Base-by-base conservation (phyloP, 1,139 yeast genomes). In the Blastobotrys aristatus region DNA sequence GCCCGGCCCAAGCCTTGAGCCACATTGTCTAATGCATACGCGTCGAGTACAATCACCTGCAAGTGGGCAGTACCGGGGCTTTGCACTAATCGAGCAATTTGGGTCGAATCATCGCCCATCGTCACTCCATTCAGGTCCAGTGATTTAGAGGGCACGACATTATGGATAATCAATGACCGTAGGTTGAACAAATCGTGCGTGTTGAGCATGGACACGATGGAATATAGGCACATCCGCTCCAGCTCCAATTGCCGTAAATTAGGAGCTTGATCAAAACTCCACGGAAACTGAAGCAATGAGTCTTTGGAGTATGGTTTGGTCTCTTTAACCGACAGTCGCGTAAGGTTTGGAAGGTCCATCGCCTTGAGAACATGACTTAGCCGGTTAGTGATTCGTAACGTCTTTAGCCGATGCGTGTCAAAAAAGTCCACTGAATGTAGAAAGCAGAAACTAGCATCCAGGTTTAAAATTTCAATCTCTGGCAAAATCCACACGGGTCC, bases 291-390 rank as follows among this genome's bases (percentile, higher is more conserved):
- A 16, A 14, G 13, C 4, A 13, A 3, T 2, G 2, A 3, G 16
- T 39, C 31, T 13, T 18, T 34, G n/a, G 42, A 33, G 22, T 26
- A 39, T 5, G 42, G 42, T 3, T 21, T n/a, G n/a, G 42, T 21
- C 14, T 39, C 42, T 7, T 39, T 21, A 4, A 39, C 27, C 6
- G 42, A 11, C n/a, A 39, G 20, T n/a, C 33, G 20, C 11, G 10
- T 7, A n/a, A 39, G 22, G 22, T 39, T 39, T 17, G 42, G 42
- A 8, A 39, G 18, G 6, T 21, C 10, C 31, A 29, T 29, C 3
- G 17, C 22, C 22, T 22, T 20, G n/a, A 39, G 26, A 11, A 39
- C 2, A 13, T 34, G 38, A 13, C 38, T 34, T 3, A 34, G 21
- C 26, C 26, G 24, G 26, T 18, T 34, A 13, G 38, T 34, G 16